Conservation (phyloP, 345 rosid genomes). For the Aethionema arabicum region DNA sequence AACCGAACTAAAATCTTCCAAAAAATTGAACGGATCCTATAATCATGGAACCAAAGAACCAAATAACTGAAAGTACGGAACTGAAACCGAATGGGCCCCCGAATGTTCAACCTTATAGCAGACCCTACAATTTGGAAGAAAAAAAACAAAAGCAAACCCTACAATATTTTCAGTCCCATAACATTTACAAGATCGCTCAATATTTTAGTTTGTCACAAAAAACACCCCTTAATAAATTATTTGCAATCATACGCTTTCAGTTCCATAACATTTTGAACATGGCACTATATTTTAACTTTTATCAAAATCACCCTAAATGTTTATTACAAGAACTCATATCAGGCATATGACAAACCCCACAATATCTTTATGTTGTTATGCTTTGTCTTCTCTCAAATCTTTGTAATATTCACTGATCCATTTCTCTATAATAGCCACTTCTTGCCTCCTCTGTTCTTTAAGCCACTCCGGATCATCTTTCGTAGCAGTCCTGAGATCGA, state of each 20-base stretch:
- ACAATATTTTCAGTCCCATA: too few relatives aligned
- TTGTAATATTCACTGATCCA: constrained; percentile 59
- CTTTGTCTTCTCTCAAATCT: constrained; percentile 41
- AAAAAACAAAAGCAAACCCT: too few relatives aligned
- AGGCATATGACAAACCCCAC: constrained; percentile 12
- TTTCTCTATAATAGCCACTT: constrained; percentile 51
- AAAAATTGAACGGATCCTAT: too few relatives aligned
- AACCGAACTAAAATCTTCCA: too few relatives aligned
- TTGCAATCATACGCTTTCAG: constrained; percentile 3
- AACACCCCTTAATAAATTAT: neutral
- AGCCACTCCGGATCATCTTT: constrained; percentile 70
- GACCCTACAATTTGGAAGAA: too few relatives aligned
- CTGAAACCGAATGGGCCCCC: too few relatives aligned
- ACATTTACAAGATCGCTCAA: too few relatives aligned
- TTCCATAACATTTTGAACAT: neutral
- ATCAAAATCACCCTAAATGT: neutral
- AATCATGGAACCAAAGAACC: too few relatives aligned
- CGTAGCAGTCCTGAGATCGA: constrained; percentile 54
- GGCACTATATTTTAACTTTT: neutral
- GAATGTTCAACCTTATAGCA: too few relatives aligned
- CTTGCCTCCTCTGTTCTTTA: constrained; percentile 54
- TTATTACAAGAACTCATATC: neutral
- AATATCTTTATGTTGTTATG: constrained; percentile 22
- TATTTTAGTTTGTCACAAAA: too few relatives aligned
- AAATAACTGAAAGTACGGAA: too few relatives aligned